Conservation (phyloP, 176 grass and related monocot genomes). For the Sorghum bicolor region DNA sequence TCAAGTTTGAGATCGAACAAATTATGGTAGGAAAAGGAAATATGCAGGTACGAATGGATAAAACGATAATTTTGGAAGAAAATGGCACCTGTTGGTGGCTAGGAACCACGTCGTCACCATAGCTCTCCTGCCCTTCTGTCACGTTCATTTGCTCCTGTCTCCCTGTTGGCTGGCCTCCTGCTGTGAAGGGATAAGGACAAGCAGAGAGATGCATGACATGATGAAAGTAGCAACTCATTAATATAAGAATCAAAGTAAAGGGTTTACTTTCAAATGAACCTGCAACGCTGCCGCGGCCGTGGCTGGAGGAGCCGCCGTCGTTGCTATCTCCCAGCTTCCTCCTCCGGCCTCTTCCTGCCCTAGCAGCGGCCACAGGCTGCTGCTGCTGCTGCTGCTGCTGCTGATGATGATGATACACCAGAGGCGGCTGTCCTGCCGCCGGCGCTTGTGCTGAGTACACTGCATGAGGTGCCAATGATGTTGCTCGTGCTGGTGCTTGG, state of each 20-base stretch:
- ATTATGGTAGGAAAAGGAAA: neutral
- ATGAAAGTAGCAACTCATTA: neutral
- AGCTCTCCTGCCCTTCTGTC: neutral
- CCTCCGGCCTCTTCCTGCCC: neutral
- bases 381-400: neutral
- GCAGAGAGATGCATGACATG: neutral
- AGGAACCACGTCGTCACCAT: neutral
- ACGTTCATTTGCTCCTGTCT: neutral
- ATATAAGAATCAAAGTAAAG: neutral
- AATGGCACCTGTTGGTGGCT: neutral
- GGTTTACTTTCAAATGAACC: neutral
- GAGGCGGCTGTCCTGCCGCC: neutral
- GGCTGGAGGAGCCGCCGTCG: neutral
- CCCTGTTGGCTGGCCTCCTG: neutral
- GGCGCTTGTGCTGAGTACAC: neutral
- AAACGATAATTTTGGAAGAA: neutral
- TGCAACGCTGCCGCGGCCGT: neutral
- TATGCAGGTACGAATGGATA: neutral
- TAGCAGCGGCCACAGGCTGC: neutral
- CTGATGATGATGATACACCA: neutral
- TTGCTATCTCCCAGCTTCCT: neutral
- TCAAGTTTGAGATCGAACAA: no score
- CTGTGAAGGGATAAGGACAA: neutral
- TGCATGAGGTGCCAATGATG: neutral
- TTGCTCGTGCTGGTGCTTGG: neutral